phyloP scores from a whole-genome alignment of 768 basidiomycete species.

The Macrolepiota albuminosa region DNA sequence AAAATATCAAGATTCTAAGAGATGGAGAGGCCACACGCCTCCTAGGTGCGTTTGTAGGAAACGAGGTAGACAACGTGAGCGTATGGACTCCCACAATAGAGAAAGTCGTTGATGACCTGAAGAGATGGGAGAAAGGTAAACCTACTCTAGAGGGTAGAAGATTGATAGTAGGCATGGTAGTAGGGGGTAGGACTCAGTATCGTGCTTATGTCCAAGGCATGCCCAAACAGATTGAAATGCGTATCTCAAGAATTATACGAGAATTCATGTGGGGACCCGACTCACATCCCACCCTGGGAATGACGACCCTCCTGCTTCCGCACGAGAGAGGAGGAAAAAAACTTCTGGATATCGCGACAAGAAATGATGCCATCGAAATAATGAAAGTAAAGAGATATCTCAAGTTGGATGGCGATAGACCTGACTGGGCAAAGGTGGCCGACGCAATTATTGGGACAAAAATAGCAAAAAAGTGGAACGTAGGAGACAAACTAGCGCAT shows the following conservation, averaged over 20 bases:
- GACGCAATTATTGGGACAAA: not conserved
- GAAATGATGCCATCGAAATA: constrained; percentile 23
- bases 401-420: not conserved
- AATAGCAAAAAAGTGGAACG: no score
- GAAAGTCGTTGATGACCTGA: constrained; percentile 6
- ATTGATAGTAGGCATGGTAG: not conserved
- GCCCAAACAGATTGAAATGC: not conserved
- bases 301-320: not conserved
- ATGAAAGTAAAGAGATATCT: constrained; percentile 6
- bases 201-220: not conserved
- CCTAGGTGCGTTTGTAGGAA: constrained; percentile 29
- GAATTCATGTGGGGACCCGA: not conserved
- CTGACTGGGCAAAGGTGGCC: not conserved
- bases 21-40: constrained; percentile 25
- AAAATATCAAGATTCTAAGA: constrained; percentile 18
- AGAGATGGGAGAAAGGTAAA: constrained; percentile 13
- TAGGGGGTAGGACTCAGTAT: not conserved
- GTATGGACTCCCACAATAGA: constrained; percentile 20
- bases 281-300: not conserved
- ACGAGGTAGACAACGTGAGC: constrained; percentile 4
- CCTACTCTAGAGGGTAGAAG: constrained; percentile 25
- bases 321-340: not conserved
- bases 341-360: constrained; percentile 17
- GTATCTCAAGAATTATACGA: not conserved
- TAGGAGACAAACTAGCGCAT: no score